Percentiles rank a stretch among this genome's conserved stretches.
Conservation (phyloP, 176 grass and related monocot genomes). For the Otatea glauca region DNA sequence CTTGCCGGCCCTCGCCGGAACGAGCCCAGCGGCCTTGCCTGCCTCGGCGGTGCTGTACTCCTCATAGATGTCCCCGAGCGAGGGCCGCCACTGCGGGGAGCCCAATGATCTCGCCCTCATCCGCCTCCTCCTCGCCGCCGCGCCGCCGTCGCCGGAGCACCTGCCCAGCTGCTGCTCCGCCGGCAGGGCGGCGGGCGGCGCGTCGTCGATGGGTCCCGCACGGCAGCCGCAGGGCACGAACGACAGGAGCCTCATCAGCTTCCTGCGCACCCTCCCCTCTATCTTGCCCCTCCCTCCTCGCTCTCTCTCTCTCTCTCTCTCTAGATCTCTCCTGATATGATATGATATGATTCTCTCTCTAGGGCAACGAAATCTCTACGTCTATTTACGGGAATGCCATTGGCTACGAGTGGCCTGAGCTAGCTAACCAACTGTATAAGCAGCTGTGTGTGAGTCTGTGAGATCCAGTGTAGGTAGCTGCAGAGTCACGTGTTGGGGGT, state of each 20-base stretch:
- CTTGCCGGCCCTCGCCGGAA: slow-evolving; percentile 8
- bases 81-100: slow-evolving; percentile 48
- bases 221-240: slow-evolving; percentile 64
- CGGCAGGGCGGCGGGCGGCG: slow-evolving; percentile 40
- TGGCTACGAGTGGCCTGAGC: slow-evolving; percentile 27
- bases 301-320: not conserved
- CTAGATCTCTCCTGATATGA: not conserved
- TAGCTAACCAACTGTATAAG: not conserved
- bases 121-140: slow-evolving; percentile 30
- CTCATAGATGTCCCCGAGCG: slow-evolving; percentile 65
- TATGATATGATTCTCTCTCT: not conserved
- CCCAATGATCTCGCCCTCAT: slow-evolving; percentile 29
- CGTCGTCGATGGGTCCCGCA: slow-evolving; percentile 63
- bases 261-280: slow-evolving; percentile 54
- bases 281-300: slow-evolving; percentile 6
- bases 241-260: slow-evolving; percentile 70
- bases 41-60: slow-evolving; percentile 32
- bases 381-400: slow-evolving; percentile 29
- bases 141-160: not conserved
- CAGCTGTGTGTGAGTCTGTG: not conserved
- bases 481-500: slow-evolving; percentile 12
- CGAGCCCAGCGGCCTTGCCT: not conserved
- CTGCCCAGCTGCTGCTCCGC: not conserved
- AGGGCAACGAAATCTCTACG: not conserved
- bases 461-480: not conserved